Evolutionary conservation across 225 moss, liverwort and hornwort genomes (phyloP).

Genomic region (Anthoceros angustus): DNA sequence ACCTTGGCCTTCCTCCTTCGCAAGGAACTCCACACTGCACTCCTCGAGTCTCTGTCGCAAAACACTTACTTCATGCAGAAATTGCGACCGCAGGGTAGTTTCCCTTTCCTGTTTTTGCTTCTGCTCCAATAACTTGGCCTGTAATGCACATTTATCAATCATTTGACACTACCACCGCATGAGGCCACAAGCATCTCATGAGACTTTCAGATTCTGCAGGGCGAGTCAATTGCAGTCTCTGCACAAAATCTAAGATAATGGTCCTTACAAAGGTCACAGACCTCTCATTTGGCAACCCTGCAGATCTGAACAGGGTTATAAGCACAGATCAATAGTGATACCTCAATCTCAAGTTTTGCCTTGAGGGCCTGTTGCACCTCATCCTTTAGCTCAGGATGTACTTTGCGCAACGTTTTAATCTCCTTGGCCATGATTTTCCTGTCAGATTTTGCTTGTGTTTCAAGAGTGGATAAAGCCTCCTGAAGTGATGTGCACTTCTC

Average conservation of each 20-base stretch:
- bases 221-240: not conserved
- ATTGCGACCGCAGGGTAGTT: slow-evolving; percentile 16
- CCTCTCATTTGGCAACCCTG: not conserved
- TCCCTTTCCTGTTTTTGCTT: slow-evolving; percentile 35
- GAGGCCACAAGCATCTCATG: not conserved
- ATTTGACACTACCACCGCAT: not conserved
- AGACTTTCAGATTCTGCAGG: not conserved
- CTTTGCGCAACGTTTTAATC: slow-evolving; percentile 56
- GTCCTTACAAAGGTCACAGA: slow-evolving; percentile 5
- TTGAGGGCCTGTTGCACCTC: slow-evolving; percentile 52
- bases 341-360: slow-evolving; percentile 58
- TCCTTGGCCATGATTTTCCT: slow-evolving; percentile 83
- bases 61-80: slow-evolving; percentile 36
- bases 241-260: not conserved
- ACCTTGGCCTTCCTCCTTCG: slow-evolving; percentile 19
- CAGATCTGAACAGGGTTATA: not conserved
- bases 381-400: slow-evolving; percentile 54
- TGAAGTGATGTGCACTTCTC: slow-evolving; percentile 43
- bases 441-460: slow-evolving; percentile 63
- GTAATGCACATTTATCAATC: slow-evolving; percentile 3
- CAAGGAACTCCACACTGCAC: slow-evolving; percentile 33
- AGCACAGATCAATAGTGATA: slow-evolving; percentile 10
- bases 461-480: slow-evolving; percentile 50
- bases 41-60: slow-evolving; percentile 30
- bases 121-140: slow-evolving; percentile 30